A percentile compares a stretch with the other conserved stretches of the same genome.
phyloP scores from a whole-genome alignment of 2,329 filamentous ascomycete species.

The Cercospora sp. region DNA sequence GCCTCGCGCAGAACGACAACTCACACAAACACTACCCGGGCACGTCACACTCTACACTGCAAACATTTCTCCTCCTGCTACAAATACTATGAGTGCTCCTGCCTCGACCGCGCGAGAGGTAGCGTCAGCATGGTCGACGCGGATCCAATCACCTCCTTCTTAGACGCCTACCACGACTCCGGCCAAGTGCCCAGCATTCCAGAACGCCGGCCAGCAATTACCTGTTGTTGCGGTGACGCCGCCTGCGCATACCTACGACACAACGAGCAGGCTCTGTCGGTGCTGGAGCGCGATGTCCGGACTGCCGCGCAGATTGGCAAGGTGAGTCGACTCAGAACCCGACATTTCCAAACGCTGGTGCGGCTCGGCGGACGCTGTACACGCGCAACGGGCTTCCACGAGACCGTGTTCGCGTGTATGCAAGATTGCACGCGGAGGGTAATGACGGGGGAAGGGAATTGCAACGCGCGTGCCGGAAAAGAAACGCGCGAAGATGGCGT shows the following conservation, averaged over 20 bases:
- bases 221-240: conserved; percentile 81
- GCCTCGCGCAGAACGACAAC: not conserved
- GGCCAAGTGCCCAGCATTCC: conserved; percentile 24
- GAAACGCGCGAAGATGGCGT: conserved; percentile 39
- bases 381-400: conserved; percentile 8
- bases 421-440: conserved; percentile 11
- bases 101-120: not conserved
- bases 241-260: conserved; percentile 80
- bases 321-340: conserved; percentile 59
- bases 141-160: conserved; percentile 14
- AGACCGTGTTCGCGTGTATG: conserved; percentile 7
- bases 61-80: not conserved
- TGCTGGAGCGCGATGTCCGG: conserved; percentile 82
- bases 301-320: conserved; percentile 86
- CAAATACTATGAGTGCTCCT: conserved; percentile 12
- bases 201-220: conserved; percentile 15
- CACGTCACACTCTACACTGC: not conserved
- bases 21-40: not conserved
- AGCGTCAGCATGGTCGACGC: conserved; percentile 12
- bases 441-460: conserved; percentile 11
- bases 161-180: conserved; percentile 11
- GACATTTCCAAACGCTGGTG: conserved; percentile 32
- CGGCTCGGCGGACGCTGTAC: conserved; percentile 9
- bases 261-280: conserved; percentile 75
- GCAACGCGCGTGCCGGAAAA: conserved; percentile 14